phyloP scores from a whole-genome alignment of 345 rosid genomes.

The Rubroshorea leprosula region DNA sequence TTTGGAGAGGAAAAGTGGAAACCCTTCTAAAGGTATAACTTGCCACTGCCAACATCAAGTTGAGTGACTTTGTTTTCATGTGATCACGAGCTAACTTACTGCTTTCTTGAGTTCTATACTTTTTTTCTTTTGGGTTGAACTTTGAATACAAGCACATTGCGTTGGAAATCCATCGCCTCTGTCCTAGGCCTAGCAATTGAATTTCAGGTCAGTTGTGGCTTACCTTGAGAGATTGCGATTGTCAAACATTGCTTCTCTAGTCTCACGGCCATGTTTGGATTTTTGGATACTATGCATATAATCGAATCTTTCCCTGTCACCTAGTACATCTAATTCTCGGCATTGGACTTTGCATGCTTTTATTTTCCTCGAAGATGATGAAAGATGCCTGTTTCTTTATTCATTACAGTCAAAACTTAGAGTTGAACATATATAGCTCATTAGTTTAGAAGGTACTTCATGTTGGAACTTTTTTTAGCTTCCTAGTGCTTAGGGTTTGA shows the following conservation, averaged over 20 bases:
- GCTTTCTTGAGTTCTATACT: background rate
- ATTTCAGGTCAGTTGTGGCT: conserved; percentile 22
- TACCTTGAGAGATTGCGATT: conserved; percentile 11
- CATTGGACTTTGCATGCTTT: too few relatives aligned
- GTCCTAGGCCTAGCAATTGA: conserved; percentile 28
- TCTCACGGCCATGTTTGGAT: conserved; percentile 24
- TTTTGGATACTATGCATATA: conserved; percentile 28
- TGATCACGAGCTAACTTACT: background rate
- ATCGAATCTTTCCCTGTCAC: conserved; percentile 72
- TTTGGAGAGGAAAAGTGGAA: too few relatives aligned
- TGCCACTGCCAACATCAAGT: background rate
- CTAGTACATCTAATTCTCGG: conserved; percentile 36
- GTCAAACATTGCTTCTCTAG: conserved; percentile 44
- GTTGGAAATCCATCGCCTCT: conserved; percentile 34
- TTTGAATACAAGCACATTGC: conserved; percentile 16
- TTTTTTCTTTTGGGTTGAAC: background rate
- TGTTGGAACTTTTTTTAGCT: too few relatives aligned
- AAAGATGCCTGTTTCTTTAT: too few relatives aligned
- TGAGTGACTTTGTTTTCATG: background rate
- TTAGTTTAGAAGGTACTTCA: too few relatives aligned
- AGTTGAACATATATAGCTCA: too few relatives aligned
- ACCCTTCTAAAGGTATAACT: too few relatives aligned
- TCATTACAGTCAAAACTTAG: too few relatives aligned
- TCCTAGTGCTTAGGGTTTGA: too few relatives aligned
- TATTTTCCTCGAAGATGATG: too few relatives aligned